Evolutionary conservation across 768 basidiomycete genomes (phyloP).

Genomic region (Phylloporus arenicola): DNA sequence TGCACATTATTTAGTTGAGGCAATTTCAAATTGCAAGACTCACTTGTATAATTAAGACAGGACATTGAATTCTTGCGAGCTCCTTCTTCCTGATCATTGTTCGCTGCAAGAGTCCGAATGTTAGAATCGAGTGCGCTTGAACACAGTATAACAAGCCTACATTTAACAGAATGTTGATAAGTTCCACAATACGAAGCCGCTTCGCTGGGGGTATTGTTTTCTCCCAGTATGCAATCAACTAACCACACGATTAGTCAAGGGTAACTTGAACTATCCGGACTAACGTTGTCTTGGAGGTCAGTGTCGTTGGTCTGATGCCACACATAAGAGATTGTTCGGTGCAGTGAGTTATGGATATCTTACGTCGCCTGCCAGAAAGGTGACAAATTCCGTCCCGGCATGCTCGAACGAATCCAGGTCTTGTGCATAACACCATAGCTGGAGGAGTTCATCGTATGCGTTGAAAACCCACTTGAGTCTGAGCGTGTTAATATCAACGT

Average conservation of each 20-base stretch:
- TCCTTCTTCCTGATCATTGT: slow-evolving; percentile 44
- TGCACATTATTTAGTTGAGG: slow-evolving; percentile 2
- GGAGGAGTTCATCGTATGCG: slow-evolving; percentile 58
- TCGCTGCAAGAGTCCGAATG: slow-evolving; percentile 38
- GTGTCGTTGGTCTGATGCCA: slow-evolving; percentile 27
- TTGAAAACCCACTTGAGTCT: slow-evolving; percentile 58
- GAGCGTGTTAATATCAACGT: slow-evolving; percentile 1
- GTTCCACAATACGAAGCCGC: slow-evolving; percentile 48
- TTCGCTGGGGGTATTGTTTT: slow-evolving; percentile 47
- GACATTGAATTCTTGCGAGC: slow-evolving; percentile 51
- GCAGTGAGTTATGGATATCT: slow-evolving; percentile 17
- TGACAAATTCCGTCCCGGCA: slow-evolving; percentile 53
- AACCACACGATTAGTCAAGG: slow-evolving; percentile 9
- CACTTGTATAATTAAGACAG: slow-evolving; percentile 68
- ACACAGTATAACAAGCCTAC: slow-evolving; percentile 34
- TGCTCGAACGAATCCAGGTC: slow-evolving; percentile 67
- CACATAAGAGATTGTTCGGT: slow-evolving; percentile 1
- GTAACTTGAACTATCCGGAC: slow-evolving; percentile 15
- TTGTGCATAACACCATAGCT: slow-evolving; percentile 58
- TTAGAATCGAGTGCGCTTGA: not conserved
- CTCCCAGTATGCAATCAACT: slow-evolving; percentile 70
- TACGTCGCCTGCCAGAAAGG: slow-evolving; percentile 54
- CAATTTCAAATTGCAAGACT: slow-evolving; percentile 7
- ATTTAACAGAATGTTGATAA: slow-evolving; percentile 53
- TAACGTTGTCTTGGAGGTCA: slow-evolving; percentile 63